Evolutionary conservation across 2,329 filamentous ascomycete species (phyloP), one percentile per base, ranked within the genome.

Genomic region (Exophiala oligosperma): DNA sequence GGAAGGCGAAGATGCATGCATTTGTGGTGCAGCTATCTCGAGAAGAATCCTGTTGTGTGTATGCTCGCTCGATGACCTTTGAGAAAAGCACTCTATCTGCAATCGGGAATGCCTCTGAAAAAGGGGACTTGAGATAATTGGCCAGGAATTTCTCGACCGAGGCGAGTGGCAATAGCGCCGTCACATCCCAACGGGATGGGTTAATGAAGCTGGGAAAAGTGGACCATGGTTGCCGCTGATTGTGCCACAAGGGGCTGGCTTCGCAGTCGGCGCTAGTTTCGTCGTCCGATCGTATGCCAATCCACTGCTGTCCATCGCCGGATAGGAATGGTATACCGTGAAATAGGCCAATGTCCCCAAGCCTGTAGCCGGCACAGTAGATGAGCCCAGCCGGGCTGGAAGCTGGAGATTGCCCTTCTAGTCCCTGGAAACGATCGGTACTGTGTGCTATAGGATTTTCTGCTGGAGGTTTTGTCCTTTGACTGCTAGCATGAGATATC

Each of bases 241-340:
- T 74, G 35, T 72, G 71, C 73, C 73, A 75, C 9, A 70, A 72
- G 4, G 68, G 67, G 26, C 66, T 62, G 35, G 32, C 9, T 35
- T 73, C 67, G 53, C 62, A 55, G 2, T 64, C 52, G 37, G 72
- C 70, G 6, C 67, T 64, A 3, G 71, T 66, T 2, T 64, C 66
- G 49, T 76, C 70, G 4, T 79, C 80, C 0, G 79, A 77, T 28
- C 74, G 72, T 11, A 77, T 70, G 29, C 74, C 70, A 35, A 83
- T 77, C 78, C 79, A 82, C 63, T 77, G 66, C 52, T 74, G 74
- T 4, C 80, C 80, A 12, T 77, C 72, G 0, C 71, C 67, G 0
- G 80, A 78, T 41, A 83, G 73, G 41, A 81, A 75, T 0, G 80
- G 81, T 1, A 82, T 74, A 5, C 81, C 79, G 12, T 76, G 79